These are phyloP conservation scores for Pyricularia grisea DNA, from an alignment of 2,329 filamentous ascomycete species.

Conservation along the genomic window DNA sequence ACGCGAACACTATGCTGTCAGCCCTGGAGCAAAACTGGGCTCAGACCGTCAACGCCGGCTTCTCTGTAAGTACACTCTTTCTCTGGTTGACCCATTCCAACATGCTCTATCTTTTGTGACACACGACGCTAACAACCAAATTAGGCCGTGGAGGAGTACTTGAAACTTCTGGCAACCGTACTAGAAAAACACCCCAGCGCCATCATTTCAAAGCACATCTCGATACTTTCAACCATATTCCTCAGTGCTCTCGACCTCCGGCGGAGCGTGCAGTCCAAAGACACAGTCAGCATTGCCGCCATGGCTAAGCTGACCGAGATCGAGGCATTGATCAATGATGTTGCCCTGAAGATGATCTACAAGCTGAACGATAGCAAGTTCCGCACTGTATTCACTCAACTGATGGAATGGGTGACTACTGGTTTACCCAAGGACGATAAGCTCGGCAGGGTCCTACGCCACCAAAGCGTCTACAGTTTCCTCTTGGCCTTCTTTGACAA, in stretches of 20 bases:
- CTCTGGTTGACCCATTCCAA: not conserved
- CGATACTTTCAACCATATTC: constrained; percentile 57
- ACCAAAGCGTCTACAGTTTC: constrained; percentile 75
- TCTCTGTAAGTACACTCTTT: constrained; percentile 38
- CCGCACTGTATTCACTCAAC: constrained; percentile 76
- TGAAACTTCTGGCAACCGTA: constrained; percentile 59
- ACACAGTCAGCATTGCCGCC: constrained; percentile 6
- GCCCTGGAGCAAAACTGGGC: constrained; percentile 65
- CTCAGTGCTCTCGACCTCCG: constrained; percentile 56
- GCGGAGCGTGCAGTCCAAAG: constrained; percentile 35
- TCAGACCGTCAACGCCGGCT: constrained; percentile 51
- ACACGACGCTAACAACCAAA: constrained; percentile 18
- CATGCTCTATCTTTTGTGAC: not conserved
- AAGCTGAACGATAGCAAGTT: constrained; percentile 94
- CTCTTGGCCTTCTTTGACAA: constrained; percentile 69
- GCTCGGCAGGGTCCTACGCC: constrained; percentile 48
- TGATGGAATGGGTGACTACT: constrained; percentile 71
- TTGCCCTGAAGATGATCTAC: constrained; percentile 82
- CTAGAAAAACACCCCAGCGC: constrained; percentile 74
- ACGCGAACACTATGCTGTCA: constrained; percentile 67
- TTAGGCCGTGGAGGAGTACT: constrained; percentile 57
- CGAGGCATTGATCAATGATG: constrained; percentile 58
- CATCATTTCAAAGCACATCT: constrained; percentile 65
- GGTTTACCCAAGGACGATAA: constrained; percentile 53
- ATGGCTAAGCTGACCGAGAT: constrained; percentile 38